phyloP scores from a whole-genome alignment of 768 basidiomycete species.

The Russula emetica region DNA sequence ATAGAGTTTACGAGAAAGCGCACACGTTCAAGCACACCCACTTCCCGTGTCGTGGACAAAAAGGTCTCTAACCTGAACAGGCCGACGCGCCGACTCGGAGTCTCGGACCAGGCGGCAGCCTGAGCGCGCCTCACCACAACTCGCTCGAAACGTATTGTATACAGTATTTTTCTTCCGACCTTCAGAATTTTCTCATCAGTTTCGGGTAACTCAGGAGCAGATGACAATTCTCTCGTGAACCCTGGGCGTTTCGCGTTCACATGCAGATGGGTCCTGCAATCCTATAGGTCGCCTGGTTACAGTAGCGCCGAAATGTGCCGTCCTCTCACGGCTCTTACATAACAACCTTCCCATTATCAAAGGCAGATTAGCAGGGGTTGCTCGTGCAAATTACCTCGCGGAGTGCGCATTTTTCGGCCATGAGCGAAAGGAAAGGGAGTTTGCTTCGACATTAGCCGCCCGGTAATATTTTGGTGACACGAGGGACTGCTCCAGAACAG shows the following conservation, averaged over 20 bases:
- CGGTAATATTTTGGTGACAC: conserved; percentile 15
- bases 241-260: conserved; percentile 10
- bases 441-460: conserved; percentile 19
- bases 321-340: conserved; percentile 22
- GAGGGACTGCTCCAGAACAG: conserved; percentile 18
- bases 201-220: conserved; percentile 5
- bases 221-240: conserved; percentile 7
- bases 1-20: conserved; percentile 14
- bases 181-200: conserved; percentile 15
- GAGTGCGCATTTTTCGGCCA: conserved; percentile 19
- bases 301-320: conserved; percentile 16
- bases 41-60: conserved; percentile 1
- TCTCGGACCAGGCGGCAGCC: background rate
- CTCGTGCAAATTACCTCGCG: conserved; percentile 14
- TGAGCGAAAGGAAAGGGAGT: conserved; percentile 17
- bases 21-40: conserved; percentile 3
- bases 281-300: conserved; percentile 11
- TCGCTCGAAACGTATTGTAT: conserved; percentile 18
- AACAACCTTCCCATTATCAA: conserved; percentile 16
- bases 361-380: background rate
- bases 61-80: conserved; percentile 21
- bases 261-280: conserved; percentile 5
- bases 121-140: background rate
- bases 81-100: background rate
- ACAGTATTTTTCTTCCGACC: background rate